These are phyloP conservation scores for Pleochaeta shiraiana DNA, from an alignment of 2,329 filamentous ascomycete genomes.

Conservation along the genomic window DNA sequence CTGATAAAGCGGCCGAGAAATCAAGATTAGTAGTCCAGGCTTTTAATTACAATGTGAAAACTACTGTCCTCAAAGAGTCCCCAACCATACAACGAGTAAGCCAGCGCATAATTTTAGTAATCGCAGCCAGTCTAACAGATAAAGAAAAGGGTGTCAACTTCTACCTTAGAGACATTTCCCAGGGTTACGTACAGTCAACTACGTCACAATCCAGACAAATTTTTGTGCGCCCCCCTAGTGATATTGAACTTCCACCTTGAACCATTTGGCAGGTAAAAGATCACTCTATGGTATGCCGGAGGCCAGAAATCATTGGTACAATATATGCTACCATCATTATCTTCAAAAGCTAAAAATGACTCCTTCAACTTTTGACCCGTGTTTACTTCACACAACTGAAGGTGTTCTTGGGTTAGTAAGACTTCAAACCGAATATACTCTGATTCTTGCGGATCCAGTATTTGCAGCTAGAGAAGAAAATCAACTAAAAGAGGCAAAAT, in stretches of 20 bases:
- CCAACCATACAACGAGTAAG: constrained; percentile 6
- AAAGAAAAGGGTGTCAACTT: background rate
- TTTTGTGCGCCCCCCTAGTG: background rate
- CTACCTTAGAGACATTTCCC: constrained; percentile 4
- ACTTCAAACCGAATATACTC: background rate
- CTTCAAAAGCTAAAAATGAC: constrained; percentile 2
- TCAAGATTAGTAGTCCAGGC: constrained; percentile 5
- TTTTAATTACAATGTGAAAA: constrained; percentile 6
- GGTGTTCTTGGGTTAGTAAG: background rate
- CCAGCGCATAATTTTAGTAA: constrained; percentile 3
- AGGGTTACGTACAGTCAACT: constrained; percentile 3
- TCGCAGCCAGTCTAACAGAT: background rate
- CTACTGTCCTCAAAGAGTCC: constrained; percentile 5
- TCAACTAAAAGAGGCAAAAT: background rate
- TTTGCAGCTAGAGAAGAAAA: constrained; percentile 1
- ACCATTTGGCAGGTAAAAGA: background rate
- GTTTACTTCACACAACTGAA: constrained; percentile 3
- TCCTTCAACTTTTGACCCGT: constrained; percentile 5
- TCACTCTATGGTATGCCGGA: constrained; percentile 5
- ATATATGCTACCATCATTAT: constrained; percentile 5
- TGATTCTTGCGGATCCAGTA: background rate
- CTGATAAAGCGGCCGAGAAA: background rate
- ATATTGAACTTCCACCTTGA: background rate
- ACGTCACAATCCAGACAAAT: background rate
- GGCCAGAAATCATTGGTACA: constrained; percentile 5